Evolutionary conservation across 495 filamentous ascomycete genomes (phyloP).

Genomic region (Daldinia vernicosa): DNA sequence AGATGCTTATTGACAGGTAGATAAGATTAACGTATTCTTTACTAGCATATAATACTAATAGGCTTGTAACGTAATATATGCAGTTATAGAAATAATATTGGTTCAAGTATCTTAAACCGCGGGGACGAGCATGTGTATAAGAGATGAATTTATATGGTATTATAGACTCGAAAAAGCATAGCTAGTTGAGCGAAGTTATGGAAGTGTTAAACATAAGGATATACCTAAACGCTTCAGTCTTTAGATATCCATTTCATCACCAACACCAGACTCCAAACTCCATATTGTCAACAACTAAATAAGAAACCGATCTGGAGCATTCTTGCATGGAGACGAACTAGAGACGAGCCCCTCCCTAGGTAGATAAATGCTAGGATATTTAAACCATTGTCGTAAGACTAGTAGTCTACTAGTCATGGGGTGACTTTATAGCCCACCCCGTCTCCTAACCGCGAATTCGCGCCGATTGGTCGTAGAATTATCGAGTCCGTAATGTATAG

Average conservation of each 20-base stretch:
- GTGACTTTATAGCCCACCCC: background rate
- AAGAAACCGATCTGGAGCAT: background rate
- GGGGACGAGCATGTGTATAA: background rate
- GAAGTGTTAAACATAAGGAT: background rate
- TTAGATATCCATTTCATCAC: background rate
- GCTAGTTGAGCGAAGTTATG: background rate
- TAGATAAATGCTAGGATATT: background rate
- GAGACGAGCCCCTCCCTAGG: too few relatives aligned
- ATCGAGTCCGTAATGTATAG: constrained; percentile 29
- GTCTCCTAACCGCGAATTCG: too few relatives aligned
- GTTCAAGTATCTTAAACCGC: background rate
- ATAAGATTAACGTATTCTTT: background rate
- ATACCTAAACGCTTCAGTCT: background rate
- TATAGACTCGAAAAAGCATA: background rate
- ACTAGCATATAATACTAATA: background rate
- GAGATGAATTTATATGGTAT: background rate
- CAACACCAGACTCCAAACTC: background rate
- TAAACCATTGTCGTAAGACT: background rate
- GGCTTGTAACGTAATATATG: background rate
- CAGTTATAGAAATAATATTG: background rate
- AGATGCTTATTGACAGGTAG: background rate
- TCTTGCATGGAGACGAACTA: background rate
- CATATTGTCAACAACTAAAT: background rate
- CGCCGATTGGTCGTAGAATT: background rate
- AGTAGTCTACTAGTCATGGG: too few relatives aligned